Evolutionary conservation across 345 rosid genomes (phyloP), one percentile per base, ranked within the genome.

Genomic region (Salix purpurea): DNA sequence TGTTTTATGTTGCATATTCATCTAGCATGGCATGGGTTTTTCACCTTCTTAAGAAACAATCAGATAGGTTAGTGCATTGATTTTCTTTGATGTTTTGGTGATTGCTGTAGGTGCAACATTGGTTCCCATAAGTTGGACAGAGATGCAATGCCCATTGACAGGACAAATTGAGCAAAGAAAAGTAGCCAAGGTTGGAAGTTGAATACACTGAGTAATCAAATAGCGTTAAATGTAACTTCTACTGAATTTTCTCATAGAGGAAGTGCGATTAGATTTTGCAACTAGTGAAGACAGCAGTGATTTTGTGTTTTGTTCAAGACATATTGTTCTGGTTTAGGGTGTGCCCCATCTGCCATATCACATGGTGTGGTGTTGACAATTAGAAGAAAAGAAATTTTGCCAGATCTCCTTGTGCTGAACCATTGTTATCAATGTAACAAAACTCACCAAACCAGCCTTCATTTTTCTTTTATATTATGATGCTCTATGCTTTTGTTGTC

Each of bases 91-190:
- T 46, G 18, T 46, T 12, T 13, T 36, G 6, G 16, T 36, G 65
- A 9, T 76, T 78, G 67, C 66, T 78, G 71, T 78, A 91, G 99
- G 98, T 36, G 97, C 86, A 76, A 83, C 96, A 60, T 88, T 95
- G 98, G 90, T 93, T 69, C 99, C 99, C 0, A 77, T 91, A 75
- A 95, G 96, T 77, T 95, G 99, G 98, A 93, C 96, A 0, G 94
- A 95, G 86, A 90, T 95, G 99, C 98, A 91, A 73, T 93, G 99
- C 74, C 97, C 97, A 4, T 69, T 89, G 87, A 91, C 98, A 0
- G 91, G 98, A 40, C 99, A 95, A 85, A 88, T 84, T 0, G 97
- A 93, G 91, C 86, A 70, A 64, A 88, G 97, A 79, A 95, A 95
- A 85, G 98, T 95, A 39, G 99, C 99, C 14, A 91, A 93, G 78